A percentile compares a stretch with the other conserved stretches of the same genome.
Conservation (phyloP, 208 protist species). For the Trypanosomatidae sp. region DNA sequence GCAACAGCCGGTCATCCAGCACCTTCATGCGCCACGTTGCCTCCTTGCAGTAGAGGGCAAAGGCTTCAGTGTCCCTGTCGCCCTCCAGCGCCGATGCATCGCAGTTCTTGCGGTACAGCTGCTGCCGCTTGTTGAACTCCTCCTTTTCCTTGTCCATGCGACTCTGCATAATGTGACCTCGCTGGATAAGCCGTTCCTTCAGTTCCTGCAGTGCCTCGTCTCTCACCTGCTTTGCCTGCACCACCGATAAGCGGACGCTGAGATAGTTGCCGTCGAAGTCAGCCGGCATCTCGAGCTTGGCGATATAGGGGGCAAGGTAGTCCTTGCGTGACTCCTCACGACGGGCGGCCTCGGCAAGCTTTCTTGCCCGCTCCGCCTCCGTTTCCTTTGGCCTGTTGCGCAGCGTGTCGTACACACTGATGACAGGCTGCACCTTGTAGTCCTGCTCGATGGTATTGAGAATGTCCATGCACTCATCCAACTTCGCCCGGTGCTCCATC, state of each 20-base stretch:
- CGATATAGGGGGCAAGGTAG: slow-evolving; percentile 91
- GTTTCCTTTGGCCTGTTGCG: slow-evolving; percentile 87
- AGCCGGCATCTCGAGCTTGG: slow-evolving; percentile 67
- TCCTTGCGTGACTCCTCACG: slow-evolving; percentile 83
- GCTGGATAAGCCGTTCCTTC: slow-evolving; percentile 91
- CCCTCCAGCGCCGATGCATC: slow-evolving; percentile 64
- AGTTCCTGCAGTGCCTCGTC: slow-evolving; percentile 83
- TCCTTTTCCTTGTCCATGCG: slow-evolving; percentile 91
- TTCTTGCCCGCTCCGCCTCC: slow-evolving; percentile 69
- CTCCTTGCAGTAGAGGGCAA: slow-evolving; percentile 87
- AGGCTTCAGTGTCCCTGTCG: slow-evolving; percentile 80
- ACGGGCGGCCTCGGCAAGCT: slow-evolving; percentile 63
- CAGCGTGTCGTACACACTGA: slow-evolving; percentile 88
- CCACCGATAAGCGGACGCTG: slow-evolving; percentile 54
- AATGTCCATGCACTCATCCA: slow-evolving; percentile 64
- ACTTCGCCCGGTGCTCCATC: slow-evolving; percentile 49
- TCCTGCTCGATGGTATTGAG: slow-evolving; percentile 48
- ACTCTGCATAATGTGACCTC: slow-evolving; percentile 90
- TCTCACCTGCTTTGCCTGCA: slow-evolving; percentile 83
- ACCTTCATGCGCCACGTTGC: slow-evolving; percentile 92
- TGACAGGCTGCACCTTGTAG: slow-evolving; percentile 39
- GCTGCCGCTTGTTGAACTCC: slow-evolving; percentile 73
- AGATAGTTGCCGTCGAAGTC: slow-evolving; percentile 81
- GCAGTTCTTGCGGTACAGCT: slow-evolving; percentile 70
- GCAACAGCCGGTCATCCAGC: slow-evolving; percentile 83